Conservation (phyloP, 2,329 filamentous ascomycete genomes). For the Aureobasidium sp. region DNA sequence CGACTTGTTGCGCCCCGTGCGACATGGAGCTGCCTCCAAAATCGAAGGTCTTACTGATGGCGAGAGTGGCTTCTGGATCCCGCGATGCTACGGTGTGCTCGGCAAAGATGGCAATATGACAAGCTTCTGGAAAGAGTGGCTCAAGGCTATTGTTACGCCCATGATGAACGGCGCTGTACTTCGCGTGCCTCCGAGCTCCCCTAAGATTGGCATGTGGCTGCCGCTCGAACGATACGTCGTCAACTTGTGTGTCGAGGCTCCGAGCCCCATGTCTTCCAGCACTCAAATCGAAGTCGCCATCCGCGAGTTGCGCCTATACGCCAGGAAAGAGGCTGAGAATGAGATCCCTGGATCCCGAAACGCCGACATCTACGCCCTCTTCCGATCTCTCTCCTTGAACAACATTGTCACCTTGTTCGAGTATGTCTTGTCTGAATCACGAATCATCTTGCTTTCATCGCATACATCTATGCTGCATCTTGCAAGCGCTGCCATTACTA, state of each 20-base stretch:
- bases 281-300: conserved; percentile 92
- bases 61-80: conserved; percentile 93
- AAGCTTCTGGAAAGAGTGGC: conserved; percentile 97
- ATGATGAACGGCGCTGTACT: conserved; percentile 86
- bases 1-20: conserved; percentile 82
- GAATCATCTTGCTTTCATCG: conserved; percentile 92
- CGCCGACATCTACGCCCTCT: conserved; percentile 87
- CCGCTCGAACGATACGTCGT: conserved; percentile 94
- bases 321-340: conserved; percentile 85
- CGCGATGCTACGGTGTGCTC: conserved; percentile 85
- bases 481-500: conserved; percentile 78
- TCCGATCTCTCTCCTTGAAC: conserved; percentile 79
- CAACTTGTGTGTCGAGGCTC: conserved; percentile 91
- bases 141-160: conserved; percentile 85
- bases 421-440: conserved; percentile 84
- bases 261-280: conserved; percentile 85
- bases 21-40: conserved; percentile 91
- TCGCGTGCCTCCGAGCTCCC: conserved; percentile 79
- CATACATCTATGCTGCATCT: conserved; percentile 95
- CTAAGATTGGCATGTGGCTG: conserved; percentile 89
- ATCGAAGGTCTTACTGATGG: conserved; percentile 94
- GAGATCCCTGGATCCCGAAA: conserved; percentile 88
- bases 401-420: conserved; percentile 92
- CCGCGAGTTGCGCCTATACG: conserved; percentile 83
- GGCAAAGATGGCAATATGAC: conserved; percentile 78